phyloP scores from a whole-genome alignment of 2,329 filamentous ascomycete genomes.

The Massarina eburnea region DNA sequence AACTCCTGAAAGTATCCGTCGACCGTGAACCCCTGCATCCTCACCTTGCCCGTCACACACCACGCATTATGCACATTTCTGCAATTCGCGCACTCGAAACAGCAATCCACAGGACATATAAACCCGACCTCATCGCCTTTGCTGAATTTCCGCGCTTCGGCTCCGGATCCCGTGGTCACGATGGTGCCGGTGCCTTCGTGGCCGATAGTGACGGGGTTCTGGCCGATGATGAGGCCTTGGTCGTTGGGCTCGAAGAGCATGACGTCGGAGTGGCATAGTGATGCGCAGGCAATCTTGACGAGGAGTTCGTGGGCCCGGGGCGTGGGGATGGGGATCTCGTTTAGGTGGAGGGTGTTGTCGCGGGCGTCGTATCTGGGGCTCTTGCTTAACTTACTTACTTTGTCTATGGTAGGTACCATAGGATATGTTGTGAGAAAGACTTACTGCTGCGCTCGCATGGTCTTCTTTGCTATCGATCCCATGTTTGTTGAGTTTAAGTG shows the following conservation, averaged over 20 bases:
- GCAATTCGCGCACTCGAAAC: conserved; percentile 34
- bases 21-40: conserved; percentile 32
- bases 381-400: too few species aligned
- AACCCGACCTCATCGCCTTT: conserved; percentile 36
- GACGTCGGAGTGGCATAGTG: conserved; percentile 45
- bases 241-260: conserved; percentile 41
- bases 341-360: conserved; percentile 45
- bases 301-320: conserved; percentile 47
- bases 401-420: too few species aligned
- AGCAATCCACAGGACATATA: conserved; percentile 35
- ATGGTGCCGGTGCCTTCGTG: conserved; percentile 37
- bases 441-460: conserved; percentile 32
- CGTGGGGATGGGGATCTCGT: conserved; percentile 48
- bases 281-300: conserved; percentile 43
- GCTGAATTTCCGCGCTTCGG: conserved; percentile 30
- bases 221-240: conserved; percentile 32
- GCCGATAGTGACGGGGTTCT: conserved; percentile 37
- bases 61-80: conserved; percentile 31
- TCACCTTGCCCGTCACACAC: conserved; percentile 30
- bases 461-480: conserved; percentile 21
- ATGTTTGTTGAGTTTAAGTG: conserved; percentile 4
- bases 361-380: conserved; percentile 28
- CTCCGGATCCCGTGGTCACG: conserved; percentile 25
- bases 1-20: conserved; percentile 38
- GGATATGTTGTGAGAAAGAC: too few species aligned